These are phyloP conservation scores for Pouteria glomerata DNA, from an alignment of 148 eudicot species.

Conservation along the genomic window DNA sequence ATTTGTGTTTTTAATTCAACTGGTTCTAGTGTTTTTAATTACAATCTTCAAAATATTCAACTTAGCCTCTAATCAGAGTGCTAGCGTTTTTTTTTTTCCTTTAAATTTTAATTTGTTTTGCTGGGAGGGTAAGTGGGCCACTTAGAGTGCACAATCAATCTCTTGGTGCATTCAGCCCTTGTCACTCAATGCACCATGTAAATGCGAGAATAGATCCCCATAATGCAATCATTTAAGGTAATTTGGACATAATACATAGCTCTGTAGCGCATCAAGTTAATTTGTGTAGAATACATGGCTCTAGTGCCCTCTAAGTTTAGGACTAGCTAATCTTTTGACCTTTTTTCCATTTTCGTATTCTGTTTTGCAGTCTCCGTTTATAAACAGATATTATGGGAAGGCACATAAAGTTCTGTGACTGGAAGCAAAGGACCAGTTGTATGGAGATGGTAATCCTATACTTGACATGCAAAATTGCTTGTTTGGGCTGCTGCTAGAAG, in stretches of 20 bases:
- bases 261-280: too few relatives aligned
- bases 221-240: too few relatives aligned
- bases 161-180: background rate
- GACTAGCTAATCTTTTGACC: background rate
- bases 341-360: background rate
- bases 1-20: background rate
- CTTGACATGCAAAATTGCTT: conserved; percentile 3
- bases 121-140: too few relatives aligned
- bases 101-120: background rate
- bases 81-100: background rate
- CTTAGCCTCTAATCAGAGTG: background rate
- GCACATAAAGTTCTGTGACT: conserved; percentile 64
- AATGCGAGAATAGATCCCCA: background rate
- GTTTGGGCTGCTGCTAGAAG: conserved; percentile 1
- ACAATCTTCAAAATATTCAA: background rate
- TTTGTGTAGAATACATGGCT: background rate
- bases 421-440: background rate
- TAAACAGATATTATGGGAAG: conserved; percentile 94
- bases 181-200: background rate
- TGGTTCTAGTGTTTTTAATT: background rate
- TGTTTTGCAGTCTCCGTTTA: conserved; percentile 66
- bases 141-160: too few relatives aligned
- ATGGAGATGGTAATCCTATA: background rate
- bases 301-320: background rate
- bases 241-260: too few relatives aligned